Evolutionary conservation across 768 basidiomycete genomes (phyloP).

Genomic region (Cyathus striatus): DNA sequence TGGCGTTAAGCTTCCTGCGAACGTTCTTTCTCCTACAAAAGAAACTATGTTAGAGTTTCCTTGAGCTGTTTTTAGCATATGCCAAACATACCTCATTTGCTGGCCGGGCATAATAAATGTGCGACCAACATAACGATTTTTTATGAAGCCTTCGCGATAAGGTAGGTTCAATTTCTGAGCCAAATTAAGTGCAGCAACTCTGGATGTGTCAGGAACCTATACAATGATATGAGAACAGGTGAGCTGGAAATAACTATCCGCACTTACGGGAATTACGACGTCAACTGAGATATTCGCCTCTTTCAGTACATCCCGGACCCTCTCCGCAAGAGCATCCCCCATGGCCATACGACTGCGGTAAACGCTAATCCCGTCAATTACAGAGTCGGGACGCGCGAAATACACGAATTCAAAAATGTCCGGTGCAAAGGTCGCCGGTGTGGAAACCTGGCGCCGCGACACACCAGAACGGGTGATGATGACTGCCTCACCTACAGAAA

Average conservation of each 20-base stretch:
- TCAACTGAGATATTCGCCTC: conserved; percentile 73
- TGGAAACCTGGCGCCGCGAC: conserved; percentile 67
- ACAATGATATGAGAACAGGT: conserved; percentile 1
- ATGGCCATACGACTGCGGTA: conserved; percentile 99
- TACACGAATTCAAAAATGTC: conserved; percentile 99
- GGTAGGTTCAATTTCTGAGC: conserved; percentile 88
- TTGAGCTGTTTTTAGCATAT: too few species aligned
- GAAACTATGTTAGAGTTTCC: conserved; percentile 1
- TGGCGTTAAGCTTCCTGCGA: conserved; percentile 91
- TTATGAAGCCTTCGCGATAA: conserved; percentile 97
- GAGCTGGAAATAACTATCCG: conserved; percentile 3
- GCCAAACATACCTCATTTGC: conserved; percentile 75
- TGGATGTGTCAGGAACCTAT: conserved; percentile 92
- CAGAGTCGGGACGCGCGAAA: conserved; percentile 96
- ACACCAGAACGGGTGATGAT: conserved; percentile 87
- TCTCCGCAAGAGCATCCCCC: conserved; percentile 91
- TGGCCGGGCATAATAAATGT: conserved; percentile 99
- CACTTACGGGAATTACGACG: conserved; percentile 88
- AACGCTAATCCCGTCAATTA: conserved; percentile 94
- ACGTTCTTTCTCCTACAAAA: conserved; percentile 81
- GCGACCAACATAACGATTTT: conserved; percentile 96
- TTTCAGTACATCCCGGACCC: conserved; percentile 70
- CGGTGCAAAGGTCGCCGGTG: conserved; percentile 78
- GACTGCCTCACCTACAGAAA: conserved; percentile 76
- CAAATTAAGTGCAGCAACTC: conserved; percentile 92